A percentile compares a stretch with the other conserved stretches of the same genome.
Evolutionary conservation across 257 asterid species (phyloP).

Genomic region (Solanum megistacrolobum): DNA sequence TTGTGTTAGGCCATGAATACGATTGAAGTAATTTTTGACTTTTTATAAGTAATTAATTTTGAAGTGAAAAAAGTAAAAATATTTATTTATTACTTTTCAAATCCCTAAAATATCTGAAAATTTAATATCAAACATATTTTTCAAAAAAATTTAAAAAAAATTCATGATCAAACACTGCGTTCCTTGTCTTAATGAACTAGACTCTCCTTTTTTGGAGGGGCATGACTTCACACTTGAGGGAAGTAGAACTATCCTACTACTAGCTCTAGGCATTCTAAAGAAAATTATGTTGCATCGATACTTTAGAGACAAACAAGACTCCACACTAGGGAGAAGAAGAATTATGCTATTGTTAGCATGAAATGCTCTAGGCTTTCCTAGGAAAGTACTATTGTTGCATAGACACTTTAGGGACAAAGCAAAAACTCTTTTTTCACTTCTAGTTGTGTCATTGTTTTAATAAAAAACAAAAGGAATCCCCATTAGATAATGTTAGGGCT

Average conservation of each 20-base stretch:
- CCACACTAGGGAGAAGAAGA: background rate
- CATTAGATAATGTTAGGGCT: background rate
- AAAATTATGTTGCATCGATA: background rate
- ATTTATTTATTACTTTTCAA: no score
- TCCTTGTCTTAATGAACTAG: background rate
- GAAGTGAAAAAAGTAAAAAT: no score
- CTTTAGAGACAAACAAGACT: background rate
- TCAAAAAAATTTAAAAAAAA: no score
- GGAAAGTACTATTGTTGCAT: background rate
- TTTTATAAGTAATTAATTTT: no score
- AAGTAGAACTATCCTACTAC: background rate
- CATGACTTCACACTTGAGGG: background rate
- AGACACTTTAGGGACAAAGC: background rate
- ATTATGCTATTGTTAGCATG: background rate
- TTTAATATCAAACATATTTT: no score
- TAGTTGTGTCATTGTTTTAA: background rate
- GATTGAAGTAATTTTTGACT: no score
- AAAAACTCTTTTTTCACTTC: background rate
- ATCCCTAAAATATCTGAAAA: background rate
- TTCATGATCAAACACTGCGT: no score
- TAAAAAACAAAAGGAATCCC: background rate
- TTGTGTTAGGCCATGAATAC: no score
- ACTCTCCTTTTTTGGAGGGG: background rate
- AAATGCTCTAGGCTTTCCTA: background rate
- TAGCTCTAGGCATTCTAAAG: background rate